Percentiles rank a stretch among this genome's conserved stretches.
Evolutionary conservation across 2,329 filamentous ascomycete species (phyloP).

Genomic region (Chrysoporthe cubensis): DNA sequence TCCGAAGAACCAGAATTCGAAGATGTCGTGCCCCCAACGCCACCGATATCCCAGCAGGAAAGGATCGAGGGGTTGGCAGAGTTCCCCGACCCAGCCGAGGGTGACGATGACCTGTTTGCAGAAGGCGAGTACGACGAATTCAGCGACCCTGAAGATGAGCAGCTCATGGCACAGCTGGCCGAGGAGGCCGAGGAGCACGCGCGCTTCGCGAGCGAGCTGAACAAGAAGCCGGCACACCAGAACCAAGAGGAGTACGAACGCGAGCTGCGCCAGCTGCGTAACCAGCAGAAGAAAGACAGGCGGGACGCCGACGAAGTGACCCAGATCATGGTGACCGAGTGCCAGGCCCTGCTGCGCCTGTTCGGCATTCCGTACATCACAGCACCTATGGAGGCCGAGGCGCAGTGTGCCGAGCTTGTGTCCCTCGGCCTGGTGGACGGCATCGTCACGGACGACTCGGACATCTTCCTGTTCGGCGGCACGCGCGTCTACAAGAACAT

Average conservation of each 20-base stretch:
- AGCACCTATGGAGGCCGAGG: slow-evolving; percentile 98
- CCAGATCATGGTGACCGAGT: slow-evolving; percentile 93
- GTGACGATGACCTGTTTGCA: slow-evolving; percentile 30
- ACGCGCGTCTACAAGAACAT: slow-evolving; percentile 99
- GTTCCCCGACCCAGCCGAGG: slow-evolving; percentile 19
- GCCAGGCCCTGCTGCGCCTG: slow-evolving; percentile 83
- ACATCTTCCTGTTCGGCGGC: slow-evolving; percentile 95
- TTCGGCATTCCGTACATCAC: slow-evolving; percentile 97
- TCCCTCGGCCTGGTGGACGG: slow-evolving; percentile 87
- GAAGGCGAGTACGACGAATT: slow-evolving; percentile 71
- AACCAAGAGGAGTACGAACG: slow-evolving; percentile 81
- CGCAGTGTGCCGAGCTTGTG: slow-evolving; percentile 93
- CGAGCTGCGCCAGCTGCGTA: slow-evolving; percentile 83
- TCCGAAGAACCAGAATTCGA: slow-evolving; percentile 34
- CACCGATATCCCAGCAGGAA: slow-evolving; percentile 31
- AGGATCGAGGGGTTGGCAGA: slow-evolving; percentile 34
- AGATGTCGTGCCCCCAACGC: slow-evolving; percentile 31
- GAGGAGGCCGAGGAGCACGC: slow-evolving; percentile 93
- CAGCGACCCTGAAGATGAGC: slow-evolving; percentile 90
- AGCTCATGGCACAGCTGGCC: slow-evolving; percentile 82
- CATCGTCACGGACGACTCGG: slow-evolving; percentile 96
- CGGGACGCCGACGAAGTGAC: slow-evolving; percentile 97
- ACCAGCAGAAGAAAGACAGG: slow-evolving; percentile 95
- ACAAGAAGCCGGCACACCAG: slow-evolving; percentile 71
- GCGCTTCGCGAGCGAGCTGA: slow-evolving; percentile 86